Conservation (phyloP, 1,284 basidiomycete genomes). For the Rhodotorula mucilaginosa region DNA sequence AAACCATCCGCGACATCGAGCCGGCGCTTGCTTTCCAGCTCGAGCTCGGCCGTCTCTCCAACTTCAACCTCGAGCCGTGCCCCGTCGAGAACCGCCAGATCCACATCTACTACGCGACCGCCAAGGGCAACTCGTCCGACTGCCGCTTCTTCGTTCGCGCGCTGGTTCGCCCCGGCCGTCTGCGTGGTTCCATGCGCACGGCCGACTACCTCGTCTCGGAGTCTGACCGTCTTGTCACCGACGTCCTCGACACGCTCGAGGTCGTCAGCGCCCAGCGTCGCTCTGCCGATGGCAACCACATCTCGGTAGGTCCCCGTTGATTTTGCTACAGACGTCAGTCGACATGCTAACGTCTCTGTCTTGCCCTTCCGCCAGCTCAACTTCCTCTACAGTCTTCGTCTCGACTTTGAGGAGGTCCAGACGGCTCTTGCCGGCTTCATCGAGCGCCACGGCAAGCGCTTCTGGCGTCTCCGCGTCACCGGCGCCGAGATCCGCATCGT, state of each 20-base stretch:
- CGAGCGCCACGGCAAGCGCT: slow-evolving; percentile 92
- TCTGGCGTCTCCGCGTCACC: slow-evolving; percentile 97
- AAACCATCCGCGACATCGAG: slow-evolving; percentile 96
- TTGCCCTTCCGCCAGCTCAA: slow-evolving; percentile 34
- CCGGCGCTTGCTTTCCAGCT: slow-evolving; percentile 98
- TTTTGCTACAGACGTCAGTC: not conserved
- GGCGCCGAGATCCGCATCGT: slow-evolving; percentile 95
- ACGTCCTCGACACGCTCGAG: slow-evolving; percentile 90
- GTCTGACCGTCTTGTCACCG: slow-evolving; percentile 93
- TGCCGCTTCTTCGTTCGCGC: slow-evolving; percentile 97
- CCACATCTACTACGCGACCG: slow-evolving; percentile 90
- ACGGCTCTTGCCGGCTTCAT: slow-evolving; percentile 96
- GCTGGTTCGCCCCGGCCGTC: slow-evolving; percentile 89
- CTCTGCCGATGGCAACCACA: slow-evolving; percentile 53
- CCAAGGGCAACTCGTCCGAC: slow-evolving; percentile 93
- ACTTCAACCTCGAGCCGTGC: slow-evolving; percentile 92
- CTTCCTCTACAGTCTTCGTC: slow-evolving; percentile 81
- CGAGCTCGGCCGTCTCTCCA: slow-evolving; percentile 90
- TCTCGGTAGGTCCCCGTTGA: slow-evolving; percentile 37
- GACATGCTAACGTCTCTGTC: not conserved
- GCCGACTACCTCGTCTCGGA: slow-evolving; percentile 97
- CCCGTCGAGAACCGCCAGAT: slow-evolving; percentile 93
- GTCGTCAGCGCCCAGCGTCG: slow-evolving; percentile 81
- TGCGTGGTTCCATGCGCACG: slow-evolving; percentile 84
- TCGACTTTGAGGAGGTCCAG: slow-evolving; percentile 93